A percentile compares a stretch with the other conserved stretches of the same genome.
These are phyloP conservation scores for Candida glucosophila DNA, from an alignment of 1,139 yeast genomes.

Conservation along the genomic window DNA sequence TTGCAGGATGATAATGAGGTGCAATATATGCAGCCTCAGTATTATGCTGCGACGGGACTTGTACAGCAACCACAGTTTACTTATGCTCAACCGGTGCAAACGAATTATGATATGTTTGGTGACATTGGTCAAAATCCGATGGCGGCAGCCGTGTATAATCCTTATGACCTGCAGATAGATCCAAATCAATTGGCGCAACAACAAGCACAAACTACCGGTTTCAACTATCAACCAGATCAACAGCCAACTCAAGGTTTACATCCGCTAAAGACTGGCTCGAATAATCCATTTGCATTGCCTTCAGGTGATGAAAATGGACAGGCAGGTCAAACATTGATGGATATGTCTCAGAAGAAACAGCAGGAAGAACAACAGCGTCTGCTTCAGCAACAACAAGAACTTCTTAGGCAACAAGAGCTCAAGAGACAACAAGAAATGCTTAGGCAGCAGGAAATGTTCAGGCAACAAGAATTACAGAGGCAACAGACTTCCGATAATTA, in stretches of 20 bases:
- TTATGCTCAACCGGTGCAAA: conserved; percentile 14
- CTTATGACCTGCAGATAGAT: conserved; percentile 6
- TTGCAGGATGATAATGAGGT: conserved; percentile 33
- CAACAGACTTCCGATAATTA: too few relatives aligned
- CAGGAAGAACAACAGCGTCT: conserved; percentile 15
- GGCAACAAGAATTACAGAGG: conserved; percentile 12
- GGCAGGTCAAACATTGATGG: conserved; percentile 9
- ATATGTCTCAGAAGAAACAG: conserved; percentile 10
- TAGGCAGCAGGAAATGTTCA: conserved; percentile 12
- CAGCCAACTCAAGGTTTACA: conserved; percentile 34
- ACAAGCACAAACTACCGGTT: conserved; percentile 27
- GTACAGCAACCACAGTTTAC: conserved; percentile 30
- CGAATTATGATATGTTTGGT: conserved; percentile 63
- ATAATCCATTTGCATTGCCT: conserved; percentile 78
- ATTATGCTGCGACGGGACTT: conserved; percentile 22
- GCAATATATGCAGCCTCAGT: conserved; percentile 17
- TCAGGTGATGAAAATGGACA: conserved; percentile 9
- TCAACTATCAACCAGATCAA: conserved; percentile 27
- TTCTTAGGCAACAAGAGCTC: conserved; percentile 13
- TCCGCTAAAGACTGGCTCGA: conserved; percentile 73
- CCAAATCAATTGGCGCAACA: conserved; percentile 20
- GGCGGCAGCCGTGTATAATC: conserved; percentile 39
- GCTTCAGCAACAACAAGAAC: conserved; percentile 15
- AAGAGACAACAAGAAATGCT: conserved; percentile 6
- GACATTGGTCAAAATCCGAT: conserved; percentile 58